Percentiles rank a stretch among this genome's conserved stretches.
Evolutionary conservation across 2,329 filamentous ascomycete species (phyloP).

Genomic region (Ascochyta koolunga): DNA sequence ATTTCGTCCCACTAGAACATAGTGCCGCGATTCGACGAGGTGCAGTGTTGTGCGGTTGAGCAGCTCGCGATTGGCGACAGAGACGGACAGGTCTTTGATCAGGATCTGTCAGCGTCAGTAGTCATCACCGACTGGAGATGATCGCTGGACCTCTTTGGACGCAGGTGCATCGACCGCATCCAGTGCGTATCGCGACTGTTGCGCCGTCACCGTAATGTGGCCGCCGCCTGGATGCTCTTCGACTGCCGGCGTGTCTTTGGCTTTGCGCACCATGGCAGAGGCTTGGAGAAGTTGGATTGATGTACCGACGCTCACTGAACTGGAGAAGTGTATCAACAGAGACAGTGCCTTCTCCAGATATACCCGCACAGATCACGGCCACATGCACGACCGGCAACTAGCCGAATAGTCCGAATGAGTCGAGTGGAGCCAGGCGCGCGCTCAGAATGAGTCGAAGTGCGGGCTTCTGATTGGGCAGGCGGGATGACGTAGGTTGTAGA

Average conservation of each 20-base stretch:
- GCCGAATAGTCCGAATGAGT: neutral
- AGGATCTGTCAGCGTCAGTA: constrained; percentile 41
- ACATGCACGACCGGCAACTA: neutral
- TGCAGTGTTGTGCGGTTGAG: constrained; percentile 72
- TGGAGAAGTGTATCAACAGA: neutral
- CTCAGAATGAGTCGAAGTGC: neutral
- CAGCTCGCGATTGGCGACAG: constrained; percentile 68
- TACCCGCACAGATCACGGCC: neutral
- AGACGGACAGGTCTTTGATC: constrained; percentile 73
- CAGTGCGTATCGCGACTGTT: constrained; percentile 48
- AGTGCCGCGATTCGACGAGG: constrained; percentile 74
- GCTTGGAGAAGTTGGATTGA: neutral
- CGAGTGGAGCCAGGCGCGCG: neutral
- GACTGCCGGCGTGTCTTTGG: constrained; percentile 25
- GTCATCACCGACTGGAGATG: neutral
- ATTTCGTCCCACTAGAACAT: constrained; percentile 80
- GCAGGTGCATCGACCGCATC: constrained; percentile 48
- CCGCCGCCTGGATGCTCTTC: constrained; percentile 34
- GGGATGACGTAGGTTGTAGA: neutral
- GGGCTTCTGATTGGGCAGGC: neutral
- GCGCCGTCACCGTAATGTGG: constrained; percentile 44
- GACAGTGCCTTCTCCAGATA: neutral
- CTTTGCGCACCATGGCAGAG: constrained; percentile 37
- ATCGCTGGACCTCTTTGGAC: constrained; percentile 40
- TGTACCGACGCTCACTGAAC: neutral